Percentiles rank a stretch among this genome's conserved stretches.
phyloP scores from a whole-genome alignment of 352 stramenopile genomes.

The Globisporangium echinulatum region DNA sequence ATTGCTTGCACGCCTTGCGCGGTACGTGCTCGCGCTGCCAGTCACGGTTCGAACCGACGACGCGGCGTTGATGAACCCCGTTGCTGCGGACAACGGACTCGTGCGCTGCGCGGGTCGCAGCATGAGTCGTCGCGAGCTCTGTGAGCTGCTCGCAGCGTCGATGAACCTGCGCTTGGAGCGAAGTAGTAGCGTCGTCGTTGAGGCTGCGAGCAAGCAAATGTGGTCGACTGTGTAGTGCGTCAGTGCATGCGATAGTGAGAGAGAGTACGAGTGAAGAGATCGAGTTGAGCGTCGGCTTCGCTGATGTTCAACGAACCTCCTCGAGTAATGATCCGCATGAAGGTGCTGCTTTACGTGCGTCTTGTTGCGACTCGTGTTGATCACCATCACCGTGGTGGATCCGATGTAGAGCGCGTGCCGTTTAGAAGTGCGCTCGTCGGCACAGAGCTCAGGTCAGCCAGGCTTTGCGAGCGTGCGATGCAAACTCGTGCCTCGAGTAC shows the following conservation, averaged over 20 bases:
- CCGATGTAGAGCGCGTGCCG: too few relatives aligned
- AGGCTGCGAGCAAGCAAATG: constrained; percentile 40
- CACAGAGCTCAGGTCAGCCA: too few relatives aligned
- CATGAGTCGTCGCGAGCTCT: constrained; percentile 35
- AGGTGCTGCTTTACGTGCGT: too few relatives aligned
- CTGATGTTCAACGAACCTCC: too few relatives aligned
- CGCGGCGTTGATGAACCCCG: constrained; percentile 22
- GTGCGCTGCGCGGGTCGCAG: constrained; percentile 25
- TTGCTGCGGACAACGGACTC: constrained; percentile 35
- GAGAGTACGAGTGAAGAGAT: too few relatives aligned
- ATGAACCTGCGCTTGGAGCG: constrained; percentile 57
- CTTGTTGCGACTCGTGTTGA: too few relatives aligned
- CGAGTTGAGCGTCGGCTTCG: too few relatives aligned
- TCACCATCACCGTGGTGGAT: too few relatives aligned
- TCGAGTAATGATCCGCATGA: too few relatives aligned
- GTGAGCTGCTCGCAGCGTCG: constrained; percentile 36
- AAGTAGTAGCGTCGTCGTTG: constrained; percentile 19
- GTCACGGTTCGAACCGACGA: constrained; percentile 36
- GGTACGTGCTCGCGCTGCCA: constrained; percentile 65
- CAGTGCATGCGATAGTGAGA: neutral
- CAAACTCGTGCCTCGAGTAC: too few relatives aligned
- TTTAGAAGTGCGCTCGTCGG: too few relatives aligned
- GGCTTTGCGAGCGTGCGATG: too few relatives aligned
- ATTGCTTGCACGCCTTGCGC: constrained; percentile 55
- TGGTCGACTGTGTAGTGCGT: constrained; percentile 39